Evolutionary conservation across 2,329 filamentous ascomycete species (phyloP), one percentile per base, ranked within the genome.

Genomic region (Cytospora piceicola): DNA sequence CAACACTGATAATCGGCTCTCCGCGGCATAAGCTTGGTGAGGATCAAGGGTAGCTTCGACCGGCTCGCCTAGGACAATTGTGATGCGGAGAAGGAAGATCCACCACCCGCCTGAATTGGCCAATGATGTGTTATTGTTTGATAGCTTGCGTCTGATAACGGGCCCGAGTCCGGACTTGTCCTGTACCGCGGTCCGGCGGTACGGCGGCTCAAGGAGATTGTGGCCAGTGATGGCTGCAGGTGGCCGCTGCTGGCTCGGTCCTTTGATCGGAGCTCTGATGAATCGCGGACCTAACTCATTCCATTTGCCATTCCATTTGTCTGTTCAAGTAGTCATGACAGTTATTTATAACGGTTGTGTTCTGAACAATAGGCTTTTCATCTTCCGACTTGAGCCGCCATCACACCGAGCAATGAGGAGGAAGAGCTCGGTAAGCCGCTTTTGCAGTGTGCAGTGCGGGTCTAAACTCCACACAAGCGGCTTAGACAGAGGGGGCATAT

Each of bases 231-330:
- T 27, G 34, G 51, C 59, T 46, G n/a, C n/a, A n/a, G n/a, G n/a
- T n/a, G 59, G 29, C 29, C 20, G 59, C 58, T 53, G n/a, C 27
- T 12, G 36, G 30, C 36, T 30, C 60, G 60, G 60, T 39, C 60
- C 60, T 49, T 58, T 64, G 46, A 60, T 60, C 62, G 56, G 62
- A 64, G 56, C 55, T 59, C 53, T 62, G 60, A 57, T 51, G 15
- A 30, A 42, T 56, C 52, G 53, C 51, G 52, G 52, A 49, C 36
- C 15, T 39, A 17, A 9, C 17, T 17, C 52, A 8, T 62, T 4
- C 54, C 36, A 32, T 5, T 27, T 12, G n/a, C 30, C 14, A 22
- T 22, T 12, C 24, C 20, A 34, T 53, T 24, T 24, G 51, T 30
- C 49, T 61, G 39, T n/a, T 46, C 20, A 8, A 14, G 17, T 46